Conservation (phyloP, 139 green algal genomes). For the Picochlorum costavermella region DNA sequence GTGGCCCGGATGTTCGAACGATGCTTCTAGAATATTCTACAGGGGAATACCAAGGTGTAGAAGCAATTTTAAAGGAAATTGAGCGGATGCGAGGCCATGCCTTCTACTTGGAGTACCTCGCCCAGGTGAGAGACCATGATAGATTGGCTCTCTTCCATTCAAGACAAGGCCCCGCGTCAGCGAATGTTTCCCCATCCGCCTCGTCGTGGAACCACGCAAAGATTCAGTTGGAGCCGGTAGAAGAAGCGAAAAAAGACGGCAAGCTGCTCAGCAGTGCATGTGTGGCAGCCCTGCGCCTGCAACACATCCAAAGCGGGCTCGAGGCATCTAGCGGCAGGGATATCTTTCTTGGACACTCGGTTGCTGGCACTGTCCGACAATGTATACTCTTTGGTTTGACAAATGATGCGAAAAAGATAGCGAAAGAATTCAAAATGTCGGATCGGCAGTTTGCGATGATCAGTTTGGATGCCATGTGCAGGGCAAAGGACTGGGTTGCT, state of each 20-base stretch:
- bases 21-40: too few species aligned
- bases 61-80: too few species aligned
- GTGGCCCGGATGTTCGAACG: too few species aligned
- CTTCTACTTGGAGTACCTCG: too few species aligned
- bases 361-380: constrained; percentile 21
- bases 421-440: constrained; percentile 24
- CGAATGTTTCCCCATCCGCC: not conserved
- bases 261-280: constrained; percentile 9
- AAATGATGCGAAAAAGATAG: constrained; percentile 16
- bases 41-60: too few species aligned
- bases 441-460: constrained; percentile 23
- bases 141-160: too few species aligned
- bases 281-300: constrained; percentile 13
- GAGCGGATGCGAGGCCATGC: too few species aligned
- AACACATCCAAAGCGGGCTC: constrained; percentile 17
- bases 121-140: too few species aligned
- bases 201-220: not conserved
- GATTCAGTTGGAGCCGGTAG: not conserved
- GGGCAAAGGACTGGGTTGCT: constrained; percentile 20
- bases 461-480: not conserved
- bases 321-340: constrained; percentile 16
- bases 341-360: constrained; percentile 22
- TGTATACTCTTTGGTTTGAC: constrained; percentile 26
- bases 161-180: too few species aligned
- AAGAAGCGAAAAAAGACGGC: not conserved